Evolutionary conservation across 495 filamentous ascomycete species (phyloP), one percentile per base, ranked within the genome.

Genomic region (Daldinia caldariorum): DNA sequence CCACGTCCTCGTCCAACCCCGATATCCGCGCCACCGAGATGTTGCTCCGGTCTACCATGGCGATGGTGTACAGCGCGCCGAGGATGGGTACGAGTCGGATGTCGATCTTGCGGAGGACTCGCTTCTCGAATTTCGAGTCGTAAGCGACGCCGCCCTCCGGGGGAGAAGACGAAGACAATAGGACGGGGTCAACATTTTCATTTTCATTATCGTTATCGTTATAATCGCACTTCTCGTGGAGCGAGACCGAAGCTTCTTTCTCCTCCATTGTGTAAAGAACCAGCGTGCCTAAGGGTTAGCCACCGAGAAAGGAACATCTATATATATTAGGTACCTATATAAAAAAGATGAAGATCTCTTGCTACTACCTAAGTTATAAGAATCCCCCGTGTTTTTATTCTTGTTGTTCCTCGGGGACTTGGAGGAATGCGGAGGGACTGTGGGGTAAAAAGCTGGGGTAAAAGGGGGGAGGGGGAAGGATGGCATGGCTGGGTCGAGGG

Each of bases 91-190:
- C 71, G 0, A 93, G 78, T 20, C 82, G 81, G 55, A 79, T 71
- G 74, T 93, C 91, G 12, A 93, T 76, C 71, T 90, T 93, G 31
- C 89, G 81, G 0, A 92, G 69, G 16, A 71, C 69, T n/a, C 69
- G 16, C 59, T 64, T 71, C 49, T 71, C 69, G 63, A 71, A 71
- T 38, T 67, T 71, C 29, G 55, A 13, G 47, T 71, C 69, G 55
- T 35, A 47, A 22, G 58, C 31, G 14, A 13, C 14, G 1, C 8
- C 53, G 6, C 13, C 53, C 3, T 47, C 58, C 16, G 43, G 12
- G n/a, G 45, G 13, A 14, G 56, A 43, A 1, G 26, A 26, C 26
- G 45, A 18, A 14, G 56, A 43, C n/a, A n/a, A n/a, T n/a, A n/a
- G n/a, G n/a, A n/a, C n/a, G n/a, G n/a, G n/a, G n/a, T n/a, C n/a